Base-by-base conservation (phyloP, 257 asterid genomes). In the Plantago elongata region DNA sequence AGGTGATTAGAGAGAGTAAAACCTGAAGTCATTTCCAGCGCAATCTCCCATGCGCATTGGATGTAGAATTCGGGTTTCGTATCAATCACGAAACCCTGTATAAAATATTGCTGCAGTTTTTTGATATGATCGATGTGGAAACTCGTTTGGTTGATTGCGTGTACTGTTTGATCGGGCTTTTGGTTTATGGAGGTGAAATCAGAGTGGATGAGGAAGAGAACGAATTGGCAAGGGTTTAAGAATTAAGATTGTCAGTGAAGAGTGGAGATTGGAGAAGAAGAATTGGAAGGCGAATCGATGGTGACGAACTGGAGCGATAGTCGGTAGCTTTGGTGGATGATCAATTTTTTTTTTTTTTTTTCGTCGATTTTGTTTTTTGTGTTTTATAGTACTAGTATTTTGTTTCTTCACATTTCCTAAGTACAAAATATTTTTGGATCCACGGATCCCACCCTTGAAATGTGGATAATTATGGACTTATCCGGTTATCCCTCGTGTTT, bases 21-120 rank as follows among this genome's bases (percentile, higher is more conserved):
- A 46, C 54, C 44, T 57, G 69, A 71, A 77, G 70, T 71, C 72
- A 66, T 69, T 69, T 48, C 74, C 76, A 67, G 66, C 66, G 78
- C 69, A 62, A 17, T 55, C 40, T 34, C 8, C 40, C 40, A 34
- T 34, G 40, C 40, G 40, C 40, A 34, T 1, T 34, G 40, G 40
- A 4, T 34, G 8, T 7, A 62, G 27, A 43, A 18, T 45, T 42
- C 61, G 73, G 78, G 75, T 74, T 74, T 44, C 80, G 78, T 62
- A 60, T 34, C 68, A 67, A 68, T 76, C 77, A 73, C 81, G 84
- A 76, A 73, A 76, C 77, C 82, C 37, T 46, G 34, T 64, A 49
- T 49, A 49, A 49, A 13, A 54, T 34, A 18, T 46, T 18, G n/a
- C 51, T 62, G 48, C 17, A 50, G 46, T 44, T 8, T 62, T 61